phyloP scores from a whole-genome alignment of 2,329 filamentous ascomycete genomes.

The Paecilomyces fulvus region DNA sequence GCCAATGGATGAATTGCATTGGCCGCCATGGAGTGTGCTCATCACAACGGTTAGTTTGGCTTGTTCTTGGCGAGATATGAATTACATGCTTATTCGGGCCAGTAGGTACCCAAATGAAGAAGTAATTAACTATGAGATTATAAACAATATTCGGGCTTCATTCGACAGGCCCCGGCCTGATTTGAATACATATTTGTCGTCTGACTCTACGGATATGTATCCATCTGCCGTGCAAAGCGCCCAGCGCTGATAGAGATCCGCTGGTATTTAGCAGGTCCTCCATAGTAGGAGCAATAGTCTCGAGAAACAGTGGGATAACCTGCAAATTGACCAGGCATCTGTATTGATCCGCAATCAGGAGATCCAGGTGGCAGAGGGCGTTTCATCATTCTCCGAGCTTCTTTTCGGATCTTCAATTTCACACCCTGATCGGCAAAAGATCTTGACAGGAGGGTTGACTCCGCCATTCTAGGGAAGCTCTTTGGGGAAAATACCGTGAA shows the following conservation, averaged over 20 bases:
- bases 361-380: constrained; percentile 28
- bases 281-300: constrained; percentile 27
- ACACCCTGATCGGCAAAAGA: constrained; percentile 84
- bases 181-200: constrained; percentile 21
- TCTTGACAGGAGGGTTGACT: constrained; percentile 72
- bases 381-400: constrained; percentile 53
- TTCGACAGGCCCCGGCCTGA: constrained; percentile 24
- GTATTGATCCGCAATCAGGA: constrained; percentile 28
- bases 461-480: constrained; percentile 68
- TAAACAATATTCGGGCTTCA: too few species aligned
- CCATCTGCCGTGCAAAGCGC: constrained; percentile 29
- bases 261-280: constrained; percentile 27
- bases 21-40: background rate
- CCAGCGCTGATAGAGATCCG: constrained; percentile 31
- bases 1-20: background rate
- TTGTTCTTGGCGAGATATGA: background rate
- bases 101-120: too few species aligned
- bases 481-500: constrained; percentile 56
- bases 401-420: constrained; percentile 71
- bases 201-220: constrained; percentile 23
- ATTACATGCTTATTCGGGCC: too few species aligned
- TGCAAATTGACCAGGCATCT: constrained; percentile 23
- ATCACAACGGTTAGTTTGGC: background rate
- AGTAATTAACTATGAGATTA: too few species aligned
- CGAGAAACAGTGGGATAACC: constrained; percentile 23